Evolutionary conservation across 768 basidiomycete genomes (phyloP).

Genomic region (Suillus placidus): DNA sequence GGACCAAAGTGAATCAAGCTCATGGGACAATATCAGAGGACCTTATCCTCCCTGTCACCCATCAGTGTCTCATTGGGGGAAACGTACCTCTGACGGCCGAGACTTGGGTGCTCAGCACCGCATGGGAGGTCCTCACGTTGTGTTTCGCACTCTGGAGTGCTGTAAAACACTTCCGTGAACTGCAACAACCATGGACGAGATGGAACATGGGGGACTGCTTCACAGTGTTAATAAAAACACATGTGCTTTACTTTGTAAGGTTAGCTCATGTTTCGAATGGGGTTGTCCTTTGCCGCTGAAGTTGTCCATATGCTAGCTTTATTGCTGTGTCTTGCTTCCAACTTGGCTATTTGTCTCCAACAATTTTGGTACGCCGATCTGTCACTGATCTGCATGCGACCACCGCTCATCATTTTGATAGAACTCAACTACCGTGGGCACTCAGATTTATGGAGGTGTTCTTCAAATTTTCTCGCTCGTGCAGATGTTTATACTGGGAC

Average conservation of each 20-base stretch:
- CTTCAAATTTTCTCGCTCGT: not conserved
- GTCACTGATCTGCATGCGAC: not conserved
- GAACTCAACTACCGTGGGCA: not conserved
- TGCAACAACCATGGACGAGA: not conserved
- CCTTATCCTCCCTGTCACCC: not conserved
- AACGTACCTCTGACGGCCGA: not conserved
- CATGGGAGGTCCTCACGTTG: not conserved
- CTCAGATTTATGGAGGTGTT: not conserved
- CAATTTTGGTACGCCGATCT: not conserved
- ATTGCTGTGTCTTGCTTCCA: not conserved
- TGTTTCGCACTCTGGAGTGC: not conserved
- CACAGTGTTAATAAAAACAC: not conserved
- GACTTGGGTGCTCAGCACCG: not conserved
- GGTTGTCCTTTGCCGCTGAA: not conserved
- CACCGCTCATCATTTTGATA: not conserved
- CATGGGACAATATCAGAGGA: not conserved
- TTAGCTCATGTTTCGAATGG: not conserved
- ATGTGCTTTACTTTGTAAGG: not conserved
- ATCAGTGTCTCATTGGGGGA: not conserved
- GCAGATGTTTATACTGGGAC: constrained; percentile 1
- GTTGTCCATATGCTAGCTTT: not conserved
- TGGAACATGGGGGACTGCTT: not conserved
- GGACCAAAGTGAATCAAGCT: not conserved
- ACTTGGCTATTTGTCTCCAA: not conserved
- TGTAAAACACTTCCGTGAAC: not conserved